Base-by-base conservation (phyloP, 2,329 filamentous ascomycete species). In the Paracoccidioides brasiliensis region DNA sequence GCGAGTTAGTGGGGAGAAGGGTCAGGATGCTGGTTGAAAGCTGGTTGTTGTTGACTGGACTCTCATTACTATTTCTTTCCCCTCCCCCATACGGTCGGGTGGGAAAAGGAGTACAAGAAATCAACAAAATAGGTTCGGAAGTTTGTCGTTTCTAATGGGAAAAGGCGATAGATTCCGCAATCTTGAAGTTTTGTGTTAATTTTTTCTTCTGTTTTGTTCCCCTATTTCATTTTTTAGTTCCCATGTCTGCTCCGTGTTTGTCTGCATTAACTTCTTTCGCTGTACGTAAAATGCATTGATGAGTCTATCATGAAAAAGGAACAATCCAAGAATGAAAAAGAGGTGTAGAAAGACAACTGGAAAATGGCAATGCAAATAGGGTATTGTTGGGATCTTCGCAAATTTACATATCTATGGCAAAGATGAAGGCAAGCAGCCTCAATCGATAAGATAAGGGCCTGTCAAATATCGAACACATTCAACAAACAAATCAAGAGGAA, bases 191-290 rank as follows among this genome's bases (percentile, higher is more conserved):
- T 38, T 38, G 28, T 49, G 46, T 50, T 38, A 50, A n/a, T 5
- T 7, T 50, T 50, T 43, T 32, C 42, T 8, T 41, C 38, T 42
- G 7, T 42, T 35, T 33, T 44, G 12, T n/a, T 15, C 28, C 33
- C 30, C 32, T 51, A 37, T 38, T 33, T 45, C 8, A 22, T 45
- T 32, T n/a, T 43, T 42, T 46, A 30, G 37, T 41, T 54, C 43
- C 15, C 42, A 12, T 54, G 15, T 30, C 30, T 28, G 4, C 54
- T 61, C 56, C 61, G 59, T 61, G 57, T 63, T 54, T 63, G 53
- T 65, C 60, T 62, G 62, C 58, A 65, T 56, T 58, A 64, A 62
- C 62, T 61, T 33, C 33, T 22, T 12, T 54, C 14, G 22, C 14
- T 49, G 30, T 37, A 49, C 43, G 43, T 37, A 41, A 55, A 55